Evolutionary conservation across 2,329 filamentous ascomycete species (phyloP).

Genomic region (Colletotrichum sp.): DNA sequence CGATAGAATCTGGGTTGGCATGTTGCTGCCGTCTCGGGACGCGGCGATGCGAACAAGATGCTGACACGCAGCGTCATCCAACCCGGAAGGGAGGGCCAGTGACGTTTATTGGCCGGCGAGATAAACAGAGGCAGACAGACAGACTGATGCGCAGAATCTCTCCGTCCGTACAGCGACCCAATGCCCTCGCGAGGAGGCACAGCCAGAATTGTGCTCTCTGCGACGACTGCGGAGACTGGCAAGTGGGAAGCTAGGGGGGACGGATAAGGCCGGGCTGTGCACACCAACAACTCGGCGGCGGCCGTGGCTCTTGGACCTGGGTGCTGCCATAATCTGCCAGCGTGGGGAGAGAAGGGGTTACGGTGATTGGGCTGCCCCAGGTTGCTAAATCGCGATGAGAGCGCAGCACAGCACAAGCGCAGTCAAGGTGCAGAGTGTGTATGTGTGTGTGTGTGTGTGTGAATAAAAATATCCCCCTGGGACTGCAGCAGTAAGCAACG

Average conservation of each 20-base stretch:
- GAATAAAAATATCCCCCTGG: conserved; percentile 13
- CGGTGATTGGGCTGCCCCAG: neutral
- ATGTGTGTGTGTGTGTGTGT: neutral
- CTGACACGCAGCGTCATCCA: neutral
- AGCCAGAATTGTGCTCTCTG: neutral
- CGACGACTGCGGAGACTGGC: neutral
- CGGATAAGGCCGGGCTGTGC: conserved; percentile 18
- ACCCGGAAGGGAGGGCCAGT: neutral
- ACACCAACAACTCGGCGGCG: conserved; percentile 3
- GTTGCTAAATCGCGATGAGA: neutral
- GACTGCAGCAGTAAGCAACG: neutral
- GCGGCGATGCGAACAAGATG: conserved; percentile 7
- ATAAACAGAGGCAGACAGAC: neutral
- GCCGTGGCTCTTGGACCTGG: neutral
- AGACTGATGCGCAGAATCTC: neutral
- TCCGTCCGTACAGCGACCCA: neutral
- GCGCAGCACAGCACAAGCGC: conserved; percentile 3
- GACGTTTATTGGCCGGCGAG: neutral
- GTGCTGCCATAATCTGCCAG: conserved; percentile 8
- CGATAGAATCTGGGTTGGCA: neutral
- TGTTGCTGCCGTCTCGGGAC: neutral
- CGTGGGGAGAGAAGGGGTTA: neutral
- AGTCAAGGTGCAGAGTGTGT: neutral
- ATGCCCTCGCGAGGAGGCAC: neutral
- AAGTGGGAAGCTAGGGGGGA: neutral